A percentile compares a stretch with the other conserved stretches of the same genome.
phyloP scores from a whole-genome alignment of 2,329 filamentous ascomycete species.

The Ciborinia camelliae region DNA sequence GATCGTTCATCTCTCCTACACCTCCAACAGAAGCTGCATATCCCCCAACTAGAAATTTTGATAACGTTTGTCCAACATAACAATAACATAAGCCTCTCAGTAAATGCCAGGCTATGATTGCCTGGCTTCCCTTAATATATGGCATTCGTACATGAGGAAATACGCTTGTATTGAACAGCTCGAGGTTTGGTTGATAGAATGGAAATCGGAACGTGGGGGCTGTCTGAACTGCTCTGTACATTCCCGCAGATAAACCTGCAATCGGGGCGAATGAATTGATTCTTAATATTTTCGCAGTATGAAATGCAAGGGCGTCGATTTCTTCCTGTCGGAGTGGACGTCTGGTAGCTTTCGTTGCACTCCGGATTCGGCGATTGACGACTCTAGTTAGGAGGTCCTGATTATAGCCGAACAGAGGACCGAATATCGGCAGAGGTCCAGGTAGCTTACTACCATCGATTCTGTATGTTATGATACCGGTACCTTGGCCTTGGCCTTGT shows the following conservation, averaged over 20 bases:
- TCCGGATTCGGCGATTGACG: neutral
- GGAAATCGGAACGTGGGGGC: slow-evolving; percentile 32
- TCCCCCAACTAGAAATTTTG: slow-evolving; percentile 26
- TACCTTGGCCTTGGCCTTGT: neutral
- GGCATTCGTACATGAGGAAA: slow-evolving; percentile 24
- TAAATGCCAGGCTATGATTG: slow-evolving; percentile 30
- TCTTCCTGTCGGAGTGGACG: slow-evolving; percentile 33
- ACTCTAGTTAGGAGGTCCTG: slow-evolving; percentile 17
- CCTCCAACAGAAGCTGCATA: slow-evolving; percentile 31
- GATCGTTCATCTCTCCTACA: slow-evolving; percentile 32
- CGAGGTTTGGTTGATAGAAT: slow-evolving; percentile 33
- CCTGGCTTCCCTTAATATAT: slow-evolving; percentile 24
- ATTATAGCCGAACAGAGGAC: slow-evolving; percentile 29
- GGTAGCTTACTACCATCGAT: slow-evolving; percentile 26
- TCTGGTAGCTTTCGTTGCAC: slow-evolving; percentile 10
- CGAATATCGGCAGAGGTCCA: slow-evolving; percentile 31
- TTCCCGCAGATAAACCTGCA: slow-evolving; percentile 29
- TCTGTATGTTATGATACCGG: neutral
- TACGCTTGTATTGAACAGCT: slow-evolving; percentile 27
- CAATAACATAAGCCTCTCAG: slow-evolving; percentile 29
- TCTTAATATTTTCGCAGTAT: slow-evolving; percentile 31
- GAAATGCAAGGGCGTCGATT: slow-evolving; percentile 31
- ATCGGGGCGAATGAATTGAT: slow-evolving; percentile 32
- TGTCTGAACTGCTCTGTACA: slow-evolving; percentile 30
- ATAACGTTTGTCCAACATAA: slow-evolving; percentile 25